Evolutionary conservation across 2,329 filamentous ascomycete species (phyloP).

Genomic region (Epichloe glyceriae): DNA sequence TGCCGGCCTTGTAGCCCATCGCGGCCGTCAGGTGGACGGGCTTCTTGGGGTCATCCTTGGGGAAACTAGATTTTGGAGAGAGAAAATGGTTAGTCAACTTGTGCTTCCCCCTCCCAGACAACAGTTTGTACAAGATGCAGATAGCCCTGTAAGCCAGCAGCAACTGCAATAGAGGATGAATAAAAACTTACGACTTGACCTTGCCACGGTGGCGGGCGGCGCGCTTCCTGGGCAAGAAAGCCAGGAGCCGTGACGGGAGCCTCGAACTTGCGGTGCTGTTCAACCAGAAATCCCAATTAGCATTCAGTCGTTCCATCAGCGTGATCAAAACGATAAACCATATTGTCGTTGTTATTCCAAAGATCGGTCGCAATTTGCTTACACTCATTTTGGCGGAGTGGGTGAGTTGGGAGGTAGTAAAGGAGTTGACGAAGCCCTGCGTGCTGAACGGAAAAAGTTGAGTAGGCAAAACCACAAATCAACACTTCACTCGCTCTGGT

Average conservation of each 20-base stretch:
- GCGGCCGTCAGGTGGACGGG: conserved; percentile 94
- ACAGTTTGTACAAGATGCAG: neutral
- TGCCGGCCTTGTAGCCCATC: conserved; percentile 99
- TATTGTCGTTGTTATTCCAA: neutral
- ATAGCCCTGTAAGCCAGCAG: neutral
- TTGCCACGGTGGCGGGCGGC: conserved; percentile 89
- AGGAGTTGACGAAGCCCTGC: conserved; percentile 22
- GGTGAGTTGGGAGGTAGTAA: conserved; percentile 25
- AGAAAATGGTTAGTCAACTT: neutral
- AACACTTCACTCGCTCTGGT: neutral
- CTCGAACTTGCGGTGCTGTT: conserved; percentile 49
- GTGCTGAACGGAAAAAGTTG: conserved; percentile 13
- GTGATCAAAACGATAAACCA: neutral
- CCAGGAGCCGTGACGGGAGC: conserved; percentile 92
- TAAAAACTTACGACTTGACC: conserved; percentile 78
- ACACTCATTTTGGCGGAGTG: conserved; percentile 30
- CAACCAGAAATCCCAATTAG: conserved; percentile 8
- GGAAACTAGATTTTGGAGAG: conserved; percentile 55
- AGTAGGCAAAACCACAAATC: conserved; percentile 6
- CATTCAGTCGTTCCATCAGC: neutral
- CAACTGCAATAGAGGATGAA: neutral
- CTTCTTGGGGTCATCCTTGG: conserved; percentile 99
- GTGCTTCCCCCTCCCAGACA: neutral
- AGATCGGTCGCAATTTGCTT: conserved; percentile 11
- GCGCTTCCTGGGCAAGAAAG: conserved; percentile 81